These are phyloP conservation scores for Zizania latifolia DNA, from an alignment of 176 grass and related monocot species.

Conservation along the genomic window DNA sequence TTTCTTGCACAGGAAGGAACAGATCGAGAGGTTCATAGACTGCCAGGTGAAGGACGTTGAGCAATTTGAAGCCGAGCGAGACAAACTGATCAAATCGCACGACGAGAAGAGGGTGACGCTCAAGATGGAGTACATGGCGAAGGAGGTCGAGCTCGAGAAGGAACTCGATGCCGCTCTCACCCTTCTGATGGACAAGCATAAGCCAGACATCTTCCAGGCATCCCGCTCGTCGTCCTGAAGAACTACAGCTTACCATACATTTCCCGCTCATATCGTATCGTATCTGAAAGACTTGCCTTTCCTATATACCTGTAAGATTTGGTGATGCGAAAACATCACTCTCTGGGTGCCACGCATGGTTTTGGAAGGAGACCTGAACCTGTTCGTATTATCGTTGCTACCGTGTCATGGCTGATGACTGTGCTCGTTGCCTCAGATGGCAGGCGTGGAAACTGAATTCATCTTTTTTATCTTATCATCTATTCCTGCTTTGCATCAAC, in stretches of 20 bases:
- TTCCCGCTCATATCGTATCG: no score
- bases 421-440: no score
- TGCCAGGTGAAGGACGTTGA: conserved; percentile 58
- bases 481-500: not conserved
- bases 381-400: no score
- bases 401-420: no score
- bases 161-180: conserved; percentile 45
- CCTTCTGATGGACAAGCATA: conserved; percentile 61
- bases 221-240: conserved; percentile 21
- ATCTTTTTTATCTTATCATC: not conserved
- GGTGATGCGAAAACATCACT: not conserved
- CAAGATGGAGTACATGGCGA: conserved; percentile 52
- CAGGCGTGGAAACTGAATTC: not conserved
- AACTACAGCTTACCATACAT: no score
- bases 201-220: conserved; percentile 54
- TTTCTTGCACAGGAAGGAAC: conserved; percentile 50
- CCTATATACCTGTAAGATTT: not conserved
- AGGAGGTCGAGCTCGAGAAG: conserved; percentile 54
- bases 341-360: not conserved
- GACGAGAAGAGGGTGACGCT: conserved; percentile 52
- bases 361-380: conserved; percentile 7
- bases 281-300: not conserved
- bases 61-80: conserved; percentile 49
- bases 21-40: conserved; percentile 51
- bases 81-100: conserved; percentile 41